Base-by-base conservation (phyloP, 805 yeast species). In the Kuraishia borneana region DNA sequence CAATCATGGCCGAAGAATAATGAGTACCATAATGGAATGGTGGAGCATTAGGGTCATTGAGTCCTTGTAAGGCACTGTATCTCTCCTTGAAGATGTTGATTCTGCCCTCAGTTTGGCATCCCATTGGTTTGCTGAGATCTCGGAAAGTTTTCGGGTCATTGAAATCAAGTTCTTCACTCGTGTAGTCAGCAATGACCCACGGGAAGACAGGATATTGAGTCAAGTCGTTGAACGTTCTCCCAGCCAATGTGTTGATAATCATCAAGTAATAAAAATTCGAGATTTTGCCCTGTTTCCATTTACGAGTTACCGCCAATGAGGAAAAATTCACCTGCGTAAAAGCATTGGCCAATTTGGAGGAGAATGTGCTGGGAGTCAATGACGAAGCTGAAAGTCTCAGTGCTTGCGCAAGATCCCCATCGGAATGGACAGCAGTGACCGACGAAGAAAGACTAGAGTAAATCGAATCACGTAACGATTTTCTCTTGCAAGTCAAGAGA, bases 11-110 rank as follows among this genome's bases (percentile, higher is more conserved):
- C 0, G 94, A 83, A 0, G 95, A 84, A 50, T 85, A 85, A 52
- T 85, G 96, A 0, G 96, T 87, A 2, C 96, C 96, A 47, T 85
- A 85, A 51, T 85, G 95, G 53, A 85, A 85, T 0, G 95, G 83
- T 0, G 87, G 85, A 0, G 84, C 62, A 4, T 58, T 47, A 0
- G 55, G 61, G 41, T 80, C 87, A 13, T 68, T 45, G 37, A 85
- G 58, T 35, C 81, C 74, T 17, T 60, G 67, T 18, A 83, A 56
- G 0, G 94, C 87, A 16, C 78, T 78, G 45, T 65, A 87, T 35
- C 95, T 56, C 36, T 83, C 92, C 32, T 61, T 57, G 45, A 84
- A 85, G 45, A 73, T 74, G 1, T 48, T 42, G 2, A 76, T 83
- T 37, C 95, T 61, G 2, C 61, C 63, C 2, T 53, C 50, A 2